Base-by-base conservation (phyloP, 1,139 yeast genomes). In the Scheffersomyces parashehatae region DNA sequence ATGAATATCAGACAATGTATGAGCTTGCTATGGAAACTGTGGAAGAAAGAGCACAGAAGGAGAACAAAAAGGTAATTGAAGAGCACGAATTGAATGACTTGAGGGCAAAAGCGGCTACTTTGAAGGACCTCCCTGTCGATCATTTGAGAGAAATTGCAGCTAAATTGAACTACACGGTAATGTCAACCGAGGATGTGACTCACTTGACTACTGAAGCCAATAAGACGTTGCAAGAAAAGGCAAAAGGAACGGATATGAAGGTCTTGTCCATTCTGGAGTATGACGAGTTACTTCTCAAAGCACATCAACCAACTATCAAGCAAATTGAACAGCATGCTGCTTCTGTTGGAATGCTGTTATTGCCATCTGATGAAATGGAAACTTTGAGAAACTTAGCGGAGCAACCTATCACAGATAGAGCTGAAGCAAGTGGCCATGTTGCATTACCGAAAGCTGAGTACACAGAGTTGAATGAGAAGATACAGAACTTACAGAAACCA, bases 281-380 rank as follows among this genome's bases (percentile, higher is more conserved):
- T 44, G 70, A 70, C 40, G 61, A 60, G 11, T 56, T 73, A 45
- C 53, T 70, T 20, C 45, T 69, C 10, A 59, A 54, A 37, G 73
- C 73, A 5, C 67, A 68, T 42, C 67, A 68, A 51, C 77, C 77
- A 2, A 59, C 73, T 4, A 52, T 71, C 31, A 71, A 66, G 6
- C 53, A 53, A 26, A 58, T 73, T 14, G 53, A 52, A 29, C 45
- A 53, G 6, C 55, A 52, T 36, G 77, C 77, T 0, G 43, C 47
- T 0, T 52, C 53, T 4, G 60, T 62, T 44, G 74, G 73, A 0
- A 54, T 65, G 39, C 55, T 50, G 7, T 57, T 68, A 3, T 31
- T 70, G 5, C 59, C 70, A 5, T 37, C 42, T 10, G 72, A 65
- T 39, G 68, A 67, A 20, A 52, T 56, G 16, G 48, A 48, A 34